Conservation (phyloP, 208 protist genomes). For the Leishmania major region DNA sequence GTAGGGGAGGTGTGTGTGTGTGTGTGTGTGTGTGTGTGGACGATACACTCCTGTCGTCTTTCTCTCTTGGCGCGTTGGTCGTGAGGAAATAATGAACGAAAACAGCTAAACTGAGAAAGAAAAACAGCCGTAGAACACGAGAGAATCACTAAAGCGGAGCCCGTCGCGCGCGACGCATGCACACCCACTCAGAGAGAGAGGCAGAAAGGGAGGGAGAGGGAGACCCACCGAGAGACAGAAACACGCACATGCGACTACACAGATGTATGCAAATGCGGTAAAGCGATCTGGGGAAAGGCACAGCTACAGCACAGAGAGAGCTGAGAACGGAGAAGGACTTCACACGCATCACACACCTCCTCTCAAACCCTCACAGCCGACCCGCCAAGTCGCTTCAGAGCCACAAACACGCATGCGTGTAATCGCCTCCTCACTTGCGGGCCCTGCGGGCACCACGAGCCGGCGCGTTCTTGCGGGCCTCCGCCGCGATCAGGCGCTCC, state of each 20-base stretch:
- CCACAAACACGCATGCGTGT: not conserved
- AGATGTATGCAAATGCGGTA: not conserved
- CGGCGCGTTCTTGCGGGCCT: constrained; percentile 62
- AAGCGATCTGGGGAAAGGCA: not conserved
- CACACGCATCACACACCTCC: not conserved
- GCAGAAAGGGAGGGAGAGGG: not conserved
- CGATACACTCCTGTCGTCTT: not conserved
- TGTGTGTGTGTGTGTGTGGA: no score
- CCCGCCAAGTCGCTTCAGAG: not conserved
- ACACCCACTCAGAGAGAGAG: no score
- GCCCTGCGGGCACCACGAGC: constrained; percentile 50
- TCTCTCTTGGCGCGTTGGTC: not conserved
- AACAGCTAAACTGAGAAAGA: constrained; percentile 17
- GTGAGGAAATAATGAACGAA: not conserved
- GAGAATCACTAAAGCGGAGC: not conserved
- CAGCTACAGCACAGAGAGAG: not conserved
- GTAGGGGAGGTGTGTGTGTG: no score
- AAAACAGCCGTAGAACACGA: not conserved
- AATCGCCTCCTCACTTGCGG: constrained; percentile 42
- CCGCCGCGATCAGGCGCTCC: constrained; percentile 80
- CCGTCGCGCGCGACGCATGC: not conserved
- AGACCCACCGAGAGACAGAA: not conserved
- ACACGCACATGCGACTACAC: not conserved
- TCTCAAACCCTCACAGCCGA: not conserved
- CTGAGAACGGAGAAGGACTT: not conserved